These are phyloP conservation scores for Haplosporangium sp. DNA, from an alignment of 371 early-diverging fungal species.

Conservation along the genomic window DNA sequence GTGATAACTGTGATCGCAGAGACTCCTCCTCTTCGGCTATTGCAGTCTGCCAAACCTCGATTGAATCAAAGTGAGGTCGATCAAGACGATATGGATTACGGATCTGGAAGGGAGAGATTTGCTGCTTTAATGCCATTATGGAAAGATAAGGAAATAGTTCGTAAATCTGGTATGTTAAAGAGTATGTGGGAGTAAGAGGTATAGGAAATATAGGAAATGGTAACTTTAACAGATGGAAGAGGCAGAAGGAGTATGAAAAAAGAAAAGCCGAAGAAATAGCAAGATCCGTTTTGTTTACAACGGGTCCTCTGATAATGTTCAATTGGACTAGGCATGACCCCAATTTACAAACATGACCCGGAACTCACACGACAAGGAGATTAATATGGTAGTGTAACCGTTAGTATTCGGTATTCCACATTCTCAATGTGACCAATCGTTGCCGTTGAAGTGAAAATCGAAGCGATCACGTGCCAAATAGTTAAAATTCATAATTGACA, in stretches of 20 bases:
- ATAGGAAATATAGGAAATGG: not conserved
- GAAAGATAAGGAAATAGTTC: not conserved
- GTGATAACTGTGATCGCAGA: constrained; percentile 5
- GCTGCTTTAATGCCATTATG: constrained; percentile 28
- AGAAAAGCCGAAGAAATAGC: not conserved
- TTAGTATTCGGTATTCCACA: constrained; percentile 15
- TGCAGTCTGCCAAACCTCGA: constrained; percentile 20
- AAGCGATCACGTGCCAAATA: not conserved
- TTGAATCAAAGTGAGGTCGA: constrained; percentile 32
- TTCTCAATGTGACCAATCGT: not conserved
- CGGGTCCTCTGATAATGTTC: constrained; percentile 15
- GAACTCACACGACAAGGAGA: constrained; percentile 39
- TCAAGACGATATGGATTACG: constrained; percentile 54
- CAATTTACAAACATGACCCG: constrained; percentile 18
- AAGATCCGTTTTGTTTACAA: not conserved
- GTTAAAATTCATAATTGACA: too few relatives aligned
- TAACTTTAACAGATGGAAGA: constrained; percentile 3
- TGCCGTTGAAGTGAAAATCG: constrained; percentile 1
- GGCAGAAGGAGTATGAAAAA: not conserved
- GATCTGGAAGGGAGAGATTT: constrained; percentile 30
- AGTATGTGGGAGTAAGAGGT: not conserved
- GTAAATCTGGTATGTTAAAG: not conserved
- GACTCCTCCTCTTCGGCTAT: constrained; percentile 27
- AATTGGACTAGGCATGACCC: constrained; percentile 29
- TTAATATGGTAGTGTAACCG: constrained; percentile 12